Conservation (phyloP, 148 eudicot species). For the Camellia granthamiana region DNA sequence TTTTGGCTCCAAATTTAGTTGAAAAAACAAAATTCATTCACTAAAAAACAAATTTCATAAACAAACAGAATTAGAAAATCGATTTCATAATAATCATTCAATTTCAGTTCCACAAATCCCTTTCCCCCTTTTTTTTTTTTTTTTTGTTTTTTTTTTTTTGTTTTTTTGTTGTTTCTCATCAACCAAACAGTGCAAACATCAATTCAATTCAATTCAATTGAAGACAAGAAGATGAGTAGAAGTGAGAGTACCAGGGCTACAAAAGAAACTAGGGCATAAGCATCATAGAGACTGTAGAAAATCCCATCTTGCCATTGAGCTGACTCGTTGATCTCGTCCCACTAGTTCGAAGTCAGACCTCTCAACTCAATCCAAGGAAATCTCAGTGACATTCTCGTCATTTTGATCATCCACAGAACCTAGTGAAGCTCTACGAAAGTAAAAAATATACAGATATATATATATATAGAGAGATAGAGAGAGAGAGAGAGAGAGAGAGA, state of each 20-base stretch:
- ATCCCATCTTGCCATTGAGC: conserved; percentile 78
- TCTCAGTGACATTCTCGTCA: conserved; percentile 41
- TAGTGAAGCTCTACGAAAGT: conserved; percentile 10
- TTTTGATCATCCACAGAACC: conserved; percentile 16
- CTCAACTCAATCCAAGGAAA: conserved; percentile 24
- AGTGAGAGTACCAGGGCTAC: conserved; percentile 56
- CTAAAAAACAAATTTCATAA: too few relatives aligned
- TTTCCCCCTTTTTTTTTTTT: too few relatives aligned
- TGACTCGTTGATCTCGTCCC: conserved; percentile 74
- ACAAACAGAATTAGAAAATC: too few relatives aligned
- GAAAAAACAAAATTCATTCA: too few relatives aligned
- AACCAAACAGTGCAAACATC: neutral
- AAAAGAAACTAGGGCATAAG: conserved; percentile 67
- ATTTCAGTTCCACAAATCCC: too few relatives aligned
- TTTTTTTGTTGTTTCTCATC: neutral
- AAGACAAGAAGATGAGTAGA: too few relatives aligned
- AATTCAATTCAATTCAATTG: neutral
- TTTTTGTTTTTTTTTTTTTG: too few relatives aligned
- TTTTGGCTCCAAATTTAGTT: too few relatives aligned
- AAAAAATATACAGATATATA: neutral
- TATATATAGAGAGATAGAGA: too few relatives aligned
- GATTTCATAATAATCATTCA: too few relatives aligned
- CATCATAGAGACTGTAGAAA: conserved; percentile 64
- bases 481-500: neutral
- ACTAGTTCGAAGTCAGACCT: conserved; percentile 40